Percentiles rank a stretch among this genome's conserved stretches.
These are phyloP conservation scores for Penicillium paxilli DNA, from an alignment of 495 filamentous ascomycete species.

Conservation along the genomic window DNA sequence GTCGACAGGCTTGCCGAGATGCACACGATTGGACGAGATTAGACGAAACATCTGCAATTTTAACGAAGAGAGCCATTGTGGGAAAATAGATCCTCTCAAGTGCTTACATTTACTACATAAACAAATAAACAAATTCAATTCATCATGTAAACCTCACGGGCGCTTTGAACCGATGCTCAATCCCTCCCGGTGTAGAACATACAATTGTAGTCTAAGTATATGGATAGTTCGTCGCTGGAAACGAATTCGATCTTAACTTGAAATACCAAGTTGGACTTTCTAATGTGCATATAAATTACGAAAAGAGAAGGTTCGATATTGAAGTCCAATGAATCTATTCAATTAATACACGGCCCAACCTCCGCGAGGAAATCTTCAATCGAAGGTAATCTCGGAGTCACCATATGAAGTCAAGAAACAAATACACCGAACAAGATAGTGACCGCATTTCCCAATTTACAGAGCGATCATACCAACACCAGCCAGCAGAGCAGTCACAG, in stretches of 20 bases:
- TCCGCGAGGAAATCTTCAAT: neutral
- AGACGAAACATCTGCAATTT: constrained; percentile 27
- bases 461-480: constrained; percentile 73
- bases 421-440: neutral
- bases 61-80: constrained; percentile 22
- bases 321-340: no score
- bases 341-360: no score
- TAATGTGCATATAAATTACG: no score
- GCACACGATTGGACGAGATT: constrained; percentile 54
- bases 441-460: constrained; percentile 37
- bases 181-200: no score
- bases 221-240: no score
- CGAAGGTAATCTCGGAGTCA: neutral
- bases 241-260: no score
- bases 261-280: no score
- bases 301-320: no score
- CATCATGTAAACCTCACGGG: no score
- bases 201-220: no score
- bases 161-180: no score
- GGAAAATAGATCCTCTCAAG: neutral
- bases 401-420: neutral
- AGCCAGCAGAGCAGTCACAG: constrained; percentile 61
- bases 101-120: neutral
- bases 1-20: constrained; percentile 58
- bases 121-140: no score